Base-by-base conservation (phyloP, 2,329 filamentous ascomycete species). In the Rhinocladiella similis region DNA sequence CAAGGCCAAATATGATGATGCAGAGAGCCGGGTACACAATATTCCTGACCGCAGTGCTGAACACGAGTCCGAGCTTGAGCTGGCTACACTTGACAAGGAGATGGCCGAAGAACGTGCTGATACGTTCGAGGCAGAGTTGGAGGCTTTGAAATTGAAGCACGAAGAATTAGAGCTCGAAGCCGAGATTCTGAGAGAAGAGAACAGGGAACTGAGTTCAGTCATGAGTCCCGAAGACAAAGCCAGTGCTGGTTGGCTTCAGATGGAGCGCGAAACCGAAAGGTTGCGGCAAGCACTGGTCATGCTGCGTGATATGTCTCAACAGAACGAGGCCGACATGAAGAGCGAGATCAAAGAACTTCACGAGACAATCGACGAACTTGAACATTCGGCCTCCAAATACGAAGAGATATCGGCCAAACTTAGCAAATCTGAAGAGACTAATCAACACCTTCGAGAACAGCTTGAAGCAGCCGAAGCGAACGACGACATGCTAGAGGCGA, bases 31-130 rank as follows among this genome's bases (percentile, higher is more conserved):
- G 47, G 79, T 91, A 18, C 85, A 89, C 54, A 78, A 84, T 19
- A 77, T 94, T 2, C 53, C 59, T 14, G 55, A 59, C 5, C 78
- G 88, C 52, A 88, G 94, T 69, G 88, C 89, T 6, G 91, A 97
- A 63, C 87, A 95, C 70, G 94, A 97, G 27, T 83, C 87, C 3
- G 84, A 89, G 5, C 76, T 97, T 67, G 94, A 99, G 73, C 83
- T 94, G 73, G 91, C 91, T 5, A 88, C 90, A 0, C 77, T 99
- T 22, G 94, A 99, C 69, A 85, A 90, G 43, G 93, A 99, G 72
- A 96, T 97, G 89, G 94, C 94, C 0, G 92, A 99, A 72, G 93
- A 97, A 73, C 91, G 86, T 42, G 88, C 90, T 0, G 94, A 97
- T 64, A 85, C 88, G 16, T 79, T 88, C 49, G 94, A 91, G 70